Evolutionary conservation across 306 rosid species (phyloP).

Genomic region (Prunus kanzakura): DNA sequence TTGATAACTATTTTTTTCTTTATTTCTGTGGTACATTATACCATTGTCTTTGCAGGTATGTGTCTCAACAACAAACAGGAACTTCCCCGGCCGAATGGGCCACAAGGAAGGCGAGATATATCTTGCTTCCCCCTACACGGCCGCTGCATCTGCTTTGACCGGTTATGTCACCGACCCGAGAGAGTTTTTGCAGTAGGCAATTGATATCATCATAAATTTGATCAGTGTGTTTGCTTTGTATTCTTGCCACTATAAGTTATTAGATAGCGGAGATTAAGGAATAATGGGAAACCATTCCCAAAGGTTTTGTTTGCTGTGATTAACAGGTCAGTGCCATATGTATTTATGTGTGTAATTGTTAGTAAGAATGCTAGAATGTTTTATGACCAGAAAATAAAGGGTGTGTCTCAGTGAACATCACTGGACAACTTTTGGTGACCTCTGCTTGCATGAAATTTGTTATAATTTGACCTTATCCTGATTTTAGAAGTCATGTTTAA

Average conservation of each 20-base stretch:
- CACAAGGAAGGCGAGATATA: slow-evolving; percentile 92
- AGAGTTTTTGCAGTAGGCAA: slow-evolving; percentile 71
- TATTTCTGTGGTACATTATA: background rate
- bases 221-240: background rate
- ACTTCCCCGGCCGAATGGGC: slow-evolving; percentile 98
- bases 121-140: slow-evolving; percentile 91
- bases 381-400: background rate
- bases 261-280: background rate
- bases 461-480: background rate
- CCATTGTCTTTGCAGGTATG: slow-evolving; percentile 59
- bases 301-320: background rate
- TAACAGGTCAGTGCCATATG: background rate
- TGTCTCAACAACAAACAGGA: slow-evolving; percentile 82
- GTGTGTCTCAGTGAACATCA: background rate
- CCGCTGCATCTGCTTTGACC: slow-evolving; percentile 98
- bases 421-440: background rate
- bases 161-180: slow-evolving; percentile 93
- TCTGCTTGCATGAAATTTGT: background rate
- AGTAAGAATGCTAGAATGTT: background rate
- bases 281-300: slow-evolving; percentile 2
- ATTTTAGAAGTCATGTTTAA: background rate
- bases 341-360: background rate
- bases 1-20: background rate
- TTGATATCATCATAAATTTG: background rate
- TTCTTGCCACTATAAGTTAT: background rate